Evolutionary conservation across 805 yeast species (phyloP).

Genomic region (Scheffersomyces spartinae): DNA sequence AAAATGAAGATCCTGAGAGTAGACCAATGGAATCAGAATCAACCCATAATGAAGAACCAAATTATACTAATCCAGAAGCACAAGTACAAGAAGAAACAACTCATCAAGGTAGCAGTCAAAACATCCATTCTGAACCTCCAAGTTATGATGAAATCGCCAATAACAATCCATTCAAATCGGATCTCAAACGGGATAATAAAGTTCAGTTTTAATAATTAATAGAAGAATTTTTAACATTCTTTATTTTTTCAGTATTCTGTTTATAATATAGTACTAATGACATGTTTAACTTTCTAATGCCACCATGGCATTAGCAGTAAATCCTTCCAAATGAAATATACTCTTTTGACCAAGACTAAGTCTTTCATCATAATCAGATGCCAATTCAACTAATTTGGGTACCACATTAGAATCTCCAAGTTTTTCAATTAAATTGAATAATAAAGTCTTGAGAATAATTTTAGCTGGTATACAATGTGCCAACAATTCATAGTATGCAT

Average conservation of each 20-base stretch:
- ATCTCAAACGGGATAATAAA: slow-evolving; percentile 16
- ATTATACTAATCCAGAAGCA: background rate
- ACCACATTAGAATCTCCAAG: slow-evolving; percentile 18
- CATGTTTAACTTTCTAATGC: slow-evolving; percentile 36
- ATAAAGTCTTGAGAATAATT: slow-evolving; percentile 52
- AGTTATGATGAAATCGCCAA: slow-evolving; percentile 13
- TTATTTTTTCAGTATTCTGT: background rate
- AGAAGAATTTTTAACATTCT: background rate
- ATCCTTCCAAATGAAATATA: slow-evolving; percentile 92
- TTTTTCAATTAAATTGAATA: slow-evolving; percentile 32
- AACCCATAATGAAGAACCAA: slow-evolving; percentile 3
- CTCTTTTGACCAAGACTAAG: slow-evolving; percentile 78
- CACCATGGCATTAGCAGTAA: slow-evolving; percentile 81
- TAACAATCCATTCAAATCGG: slow-evolving; percentile 3
- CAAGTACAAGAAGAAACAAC: slow-evolving; percentile 2
- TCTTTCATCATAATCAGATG: slow-evolving; percentile 73
- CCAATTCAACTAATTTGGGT: slow-evolving; percentile 41
- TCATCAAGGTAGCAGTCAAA: slow-evolving; percentile 1
- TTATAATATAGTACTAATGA: slow-evolving; percentile 1
- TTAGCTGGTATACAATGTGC: slow-evolving; percentile 92
- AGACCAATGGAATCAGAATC: background rate
- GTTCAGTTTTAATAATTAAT: slow-evolving; percentile 12
- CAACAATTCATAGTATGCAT: slow-evolving; percentile 67
- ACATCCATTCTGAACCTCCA: slow-evolving; percentile 9
- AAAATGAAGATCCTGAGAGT: slow-evolving; percentile 5